These are phyloP conservation scores for Fomitiporia mediterranea DNA, from an alignment of 1,284 basidiomycete genomes.

Conservation along the genomic window DNA sequence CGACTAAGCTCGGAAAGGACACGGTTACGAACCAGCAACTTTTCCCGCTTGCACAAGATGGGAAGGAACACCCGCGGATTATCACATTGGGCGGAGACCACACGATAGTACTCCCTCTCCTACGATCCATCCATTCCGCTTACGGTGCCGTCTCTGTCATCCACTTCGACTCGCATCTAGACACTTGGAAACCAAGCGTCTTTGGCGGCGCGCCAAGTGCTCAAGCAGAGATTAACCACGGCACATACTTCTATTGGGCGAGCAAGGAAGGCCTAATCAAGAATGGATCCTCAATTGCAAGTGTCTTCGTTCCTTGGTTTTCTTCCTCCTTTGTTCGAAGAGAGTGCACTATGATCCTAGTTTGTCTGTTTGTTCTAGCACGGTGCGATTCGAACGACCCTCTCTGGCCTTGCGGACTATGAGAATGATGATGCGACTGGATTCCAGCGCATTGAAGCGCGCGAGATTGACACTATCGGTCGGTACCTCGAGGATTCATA, in stretches of 20 bases:
- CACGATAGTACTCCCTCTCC: constrained; percentile 63
- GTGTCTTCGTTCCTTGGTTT: constrained; percentile 41
- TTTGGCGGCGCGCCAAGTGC: constrained; percentile 66
- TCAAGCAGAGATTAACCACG: constrained; percentile 68
- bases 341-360: constrained; percentile 63
- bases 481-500: neutral
- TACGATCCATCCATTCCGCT: constrained; percentile 60
- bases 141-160: constrained; percentile 75
- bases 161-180: constrained; percentile 72
- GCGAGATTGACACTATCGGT: constrained; percentile 72
- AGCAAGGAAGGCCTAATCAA: constrained; percentile 68
- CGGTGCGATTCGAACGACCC: constrained; percentile 72
- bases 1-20: constrained; percentile 57
- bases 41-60: constrained; percentile 51
- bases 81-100: constrained; percentile 78
- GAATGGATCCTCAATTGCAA: constrained; percentile 80
- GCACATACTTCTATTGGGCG: constrained; percentile 78
- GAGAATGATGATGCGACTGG: constrained; percentile 62
- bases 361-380: constrained; percentile 54
- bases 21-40: constrained; percentile 51
- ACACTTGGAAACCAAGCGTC: constrained; percentile 70
- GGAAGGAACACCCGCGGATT: constrained; percentile 61
- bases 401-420: constrained; percentile 69
- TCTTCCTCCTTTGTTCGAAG: constrained; percentile 21
- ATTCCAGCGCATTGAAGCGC: constrained; percentile 68